Base-by-base conservation (phyloP, 202 grass and related monocot species). In the Setaria italica region DNA sequence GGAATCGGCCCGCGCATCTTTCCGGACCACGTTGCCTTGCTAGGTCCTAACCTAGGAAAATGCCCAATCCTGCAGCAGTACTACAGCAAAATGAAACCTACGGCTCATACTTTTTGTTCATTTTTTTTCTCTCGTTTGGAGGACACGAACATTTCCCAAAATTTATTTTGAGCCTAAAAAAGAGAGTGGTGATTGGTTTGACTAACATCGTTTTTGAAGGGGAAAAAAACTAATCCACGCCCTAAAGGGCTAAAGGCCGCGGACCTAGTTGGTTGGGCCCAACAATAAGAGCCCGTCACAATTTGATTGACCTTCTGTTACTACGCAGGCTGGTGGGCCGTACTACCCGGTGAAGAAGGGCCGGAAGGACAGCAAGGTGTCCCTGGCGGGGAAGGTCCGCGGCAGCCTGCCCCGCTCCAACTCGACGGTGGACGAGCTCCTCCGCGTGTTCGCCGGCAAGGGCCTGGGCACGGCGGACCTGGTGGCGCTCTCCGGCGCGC, bases 331-430 rank as follows among this genome's bases (percentile, higher is more conserved):
- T 0, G 97, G 97, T 32, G 97, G 97, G 5, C 94, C 94, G 0
- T 87, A 89, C 70, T 99, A 93, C 76, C 39, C 34, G 0, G 94
- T 97, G 47, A 99, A 92, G 86, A 94, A 94, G 34, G 97, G 97
- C 0, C 58, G 97, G 6, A 94, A 96, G 74, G 97, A 99, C 90
- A 92, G 94, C 92, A 95, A 90, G 80, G 97, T 91, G 17, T 97
- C 94, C 0, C 78, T 99, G 46, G 58, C 87, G 0, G 70, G 41
- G 4, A 99, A 96, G 50, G 93, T 94, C 53, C 74, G 77, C 10
- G 68, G 29, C 47, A 94, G 93, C 87, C 90, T 99, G 0, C 94
- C 97, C 0, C 92, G 74, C 15, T 88, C 92, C 71, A 99, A 99
- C 85, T 81, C 97, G 21, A 97, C 82, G 1, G 87, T 97, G 7